Base-by-base conservation (phyloP, 164 flowering plant species). In the Buxus sempervirens region DNA sequence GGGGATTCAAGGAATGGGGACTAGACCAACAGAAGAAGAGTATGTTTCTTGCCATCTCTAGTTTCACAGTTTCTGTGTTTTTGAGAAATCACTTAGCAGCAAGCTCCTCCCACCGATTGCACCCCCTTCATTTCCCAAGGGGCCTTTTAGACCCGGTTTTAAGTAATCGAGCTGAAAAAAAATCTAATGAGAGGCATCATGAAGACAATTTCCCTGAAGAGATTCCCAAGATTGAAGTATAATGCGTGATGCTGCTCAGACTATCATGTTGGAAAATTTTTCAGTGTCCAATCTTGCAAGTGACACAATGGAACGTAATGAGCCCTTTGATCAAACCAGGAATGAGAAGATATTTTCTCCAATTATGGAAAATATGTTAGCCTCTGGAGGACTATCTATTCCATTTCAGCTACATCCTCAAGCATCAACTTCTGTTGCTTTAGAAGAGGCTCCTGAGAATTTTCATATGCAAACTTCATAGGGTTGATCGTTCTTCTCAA, bases 211-310 rank as follows among this genome's bases (percentile, higher is more conserved):
- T 70, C 23, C 70, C 80, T 64, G 70, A 68, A 60, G 71, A 73
- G 67, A 12, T 73, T 19, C 86, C 85, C 19, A 87, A 78, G 55
- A 67, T 80, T 22, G 98, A 94, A 80, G n/a, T n/a, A 63, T 77
- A 25, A 65, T 76, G 84, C 88, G 91, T 24, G 90, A 86, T 72
- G 83, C 84, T 67, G 65, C 32, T 41, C 79, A 58, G 76, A 84
- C 77, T 53, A 36, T 57, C 18, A 65, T 58, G 54, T 5, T 48
- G 20, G 82, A 66, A 48, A 65, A 57, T 62, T 42, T 70, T 75
- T 74, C 78, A 6, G 45, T 32, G 75, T 62, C 67, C 0, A 70
- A 72, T 27, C 63, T 54, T 53, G 66, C 42, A 26, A 36, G 38
- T 27, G 73, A 54, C 21, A 4, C 8, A 23, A 58, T 62, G 63